phyloP scores from a whole-genome alignment of 2,329 filamentous ascomycete genomes.

The Fusarium protoensiforme region DNA sequence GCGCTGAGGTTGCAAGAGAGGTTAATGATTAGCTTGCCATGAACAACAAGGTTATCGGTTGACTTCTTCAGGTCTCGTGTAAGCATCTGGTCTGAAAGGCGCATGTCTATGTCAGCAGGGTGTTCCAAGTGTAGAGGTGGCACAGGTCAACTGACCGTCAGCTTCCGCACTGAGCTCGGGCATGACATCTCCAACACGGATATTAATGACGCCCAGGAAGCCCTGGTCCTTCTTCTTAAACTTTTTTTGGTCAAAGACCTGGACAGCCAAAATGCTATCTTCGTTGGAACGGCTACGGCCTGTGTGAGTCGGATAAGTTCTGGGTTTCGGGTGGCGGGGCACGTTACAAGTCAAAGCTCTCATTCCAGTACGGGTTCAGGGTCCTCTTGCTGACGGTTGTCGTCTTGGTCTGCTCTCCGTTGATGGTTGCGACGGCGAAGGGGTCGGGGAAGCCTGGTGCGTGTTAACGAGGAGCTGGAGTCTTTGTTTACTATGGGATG shows the following conservation, averaged over 20 bases:
- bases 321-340: slow-evolving; percentile 19
- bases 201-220: slow-evolving; percentile 97
- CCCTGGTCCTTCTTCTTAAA: slow-evolving; percentile 99
- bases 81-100: slow-evolving; percentile 88
- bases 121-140: slow-evolving; percentile 38
- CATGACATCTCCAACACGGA: slow-evolving; percentile 93
- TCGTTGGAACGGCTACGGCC: slow-evolving; percentile 82
- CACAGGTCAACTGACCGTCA: slow-evolving; percentile 76
- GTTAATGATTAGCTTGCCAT: slow-evolving; percentile 97
- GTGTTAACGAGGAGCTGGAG: slow-evolving; percentile 43
- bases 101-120: slow-evolving; percentile 35
- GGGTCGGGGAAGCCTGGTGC: slow-evolving; percentile 90
- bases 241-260: slow-evolving; percentile 99
- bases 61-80: slow-evolving; percentile 97
- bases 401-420: slow-evolving; percentile 98
- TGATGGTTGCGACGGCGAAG: slow-evolving; percentile 96
- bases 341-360: slow-evolving; percentile 96
- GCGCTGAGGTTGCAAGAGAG: slow-evolving; percentile 88
- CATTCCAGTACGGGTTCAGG: slow-evolving; percentile 99
- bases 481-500: not conserved
- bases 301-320: slow-evolving; percentile 22
- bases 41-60: slow-evolving; percentile 96
- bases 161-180: slow-evolving; percentile 84
- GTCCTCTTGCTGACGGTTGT: slow-evolving; percentile 97
- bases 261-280: slow-evolving; percentile 95